Evolutionary conservation across 306 rosid species (phyloP).

Genomic region (Oxytropis ochrocephala): DNA sequence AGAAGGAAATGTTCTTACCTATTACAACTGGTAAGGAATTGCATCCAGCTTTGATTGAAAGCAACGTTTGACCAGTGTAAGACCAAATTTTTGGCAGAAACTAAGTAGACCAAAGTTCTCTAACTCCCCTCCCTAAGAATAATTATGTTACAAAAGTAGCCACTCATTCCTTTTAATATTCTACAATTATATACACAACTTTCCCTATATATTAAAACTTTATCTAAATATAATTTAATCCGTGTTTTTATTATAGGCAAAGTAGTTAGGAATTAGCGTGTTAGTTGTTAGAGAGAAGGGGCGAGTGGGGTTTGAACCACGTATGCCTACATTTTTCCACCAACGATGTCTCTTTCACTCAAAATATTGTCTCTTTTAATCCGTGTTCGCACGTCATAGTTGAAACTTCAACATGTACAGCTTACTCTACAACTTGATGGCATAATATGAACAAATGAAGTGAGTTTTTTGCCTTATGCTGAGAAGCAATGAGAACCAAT

Average conservation of each 20-base stretch:
- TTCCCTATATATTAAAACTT: too few species aligned
- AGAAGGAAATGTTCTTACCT: not conserved
- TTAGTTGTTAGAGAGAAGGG: too few species aligned
- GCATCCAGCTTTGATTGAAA: conserved; percentile 28
- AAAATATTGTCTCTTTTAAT: too few species aligned
- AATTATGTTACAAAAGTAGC: not conserved
- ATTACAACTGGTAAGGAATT: too few species aligned
- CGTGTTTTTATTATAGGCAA: too few species aligned
- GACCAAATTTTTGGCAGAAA: not conserved
- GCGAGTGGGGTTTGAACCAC: too few species aligned
- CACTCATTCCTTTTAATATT: not conserved
- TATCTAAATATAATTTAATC: too few species aligned
- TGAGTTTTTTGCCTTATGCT: not conserved
- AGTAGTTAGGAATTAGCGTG: too few species aligned
- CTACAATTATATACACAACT: not conserved
- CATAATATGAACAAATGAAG: not conserved
- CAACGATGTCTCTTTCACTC: too few species aligned
- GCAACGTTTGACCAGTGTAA: conserved; percentile 23
- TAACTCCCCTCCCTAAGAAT: not conserved
- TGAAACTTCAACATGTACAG: not conserved
- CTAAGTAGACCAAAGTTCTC: not conserved
- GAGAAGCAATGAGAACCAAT: not conserved
- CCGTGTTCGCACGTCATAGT: too few species aligned
- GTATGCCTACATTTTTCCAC: too few species aligned
- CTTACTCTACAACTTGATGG: not conserved